Conservation (phyloP, 2,329 filamentous ascomycete species). For the Epichloe elymi region DNA sequence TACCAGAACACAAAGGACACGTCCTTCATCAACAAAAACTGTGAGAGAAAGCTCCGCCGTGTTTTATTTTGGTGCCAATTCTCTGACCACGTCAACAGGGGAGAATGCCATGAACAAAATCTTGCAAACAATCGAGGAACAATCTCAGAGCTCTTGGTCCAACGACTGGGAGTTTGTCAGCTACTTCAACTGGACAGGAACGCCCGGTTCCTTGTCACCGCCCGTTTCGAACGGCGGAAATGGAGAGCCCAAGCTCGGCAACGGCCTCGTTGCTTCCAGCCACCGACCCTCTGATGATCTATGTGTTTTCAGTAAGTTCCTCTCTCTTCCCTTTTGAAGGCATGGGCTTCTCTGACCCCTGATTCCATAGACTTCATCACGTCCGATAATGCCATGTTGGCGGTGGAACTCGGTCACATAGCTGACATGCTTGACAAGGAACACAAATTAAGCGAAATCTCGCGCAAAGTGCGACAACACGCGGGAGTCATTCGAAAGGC, state of each 20-base stretch:
- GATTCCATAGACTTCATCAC: slow-evolving; percentile 31
- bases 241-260: slow-evolving; percentile 65
- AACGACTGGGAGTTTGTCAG: slow-evolving; percentile 14
- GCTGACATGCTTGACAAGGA: slow-evolving; percentile 52
- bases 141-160: slow-evolving; percentile 15
- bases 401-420: slow-evolving; percentile 40
- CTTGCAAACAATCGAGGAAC: slow-evolving; percentile 13
- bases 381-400: slow-evolving; percentile 24
- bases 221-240: slow-evolving; percentile 52
- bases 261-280: slow-evolving; percentile 64
- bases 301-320: slow-evolving; percentile 43
- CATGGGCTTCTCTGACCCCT: background rate
- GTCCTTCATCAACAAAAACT: slow-evolving; percentile 42
- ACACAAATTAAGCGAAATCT: slow-evolving; percentile 55
- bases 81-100: slow-evolving; percentile 50
- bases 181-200: slow-evolving; percentile 19
- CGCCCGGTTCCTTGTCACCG: slow-evolving; percentile 12
- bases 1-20: slow-evolving; percentile 55
- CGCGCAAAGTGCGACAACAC: slow-evolving; percentile 23
- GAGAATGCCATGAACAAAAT: slow-evolving; percentile 35
- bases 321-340: background rate
- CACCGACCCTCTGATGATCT: slow-evolving; percentile 79
- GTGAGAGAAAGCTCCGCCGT: slow-evolving; percentile 7
- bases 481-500: slow-evolving; percentile 56
- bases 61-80: too few species aligned